Evolutionary conservation across 352 stramenopile genomes (phyloP).

Genomic region (Phytophthora boehmeriae): DNA sequence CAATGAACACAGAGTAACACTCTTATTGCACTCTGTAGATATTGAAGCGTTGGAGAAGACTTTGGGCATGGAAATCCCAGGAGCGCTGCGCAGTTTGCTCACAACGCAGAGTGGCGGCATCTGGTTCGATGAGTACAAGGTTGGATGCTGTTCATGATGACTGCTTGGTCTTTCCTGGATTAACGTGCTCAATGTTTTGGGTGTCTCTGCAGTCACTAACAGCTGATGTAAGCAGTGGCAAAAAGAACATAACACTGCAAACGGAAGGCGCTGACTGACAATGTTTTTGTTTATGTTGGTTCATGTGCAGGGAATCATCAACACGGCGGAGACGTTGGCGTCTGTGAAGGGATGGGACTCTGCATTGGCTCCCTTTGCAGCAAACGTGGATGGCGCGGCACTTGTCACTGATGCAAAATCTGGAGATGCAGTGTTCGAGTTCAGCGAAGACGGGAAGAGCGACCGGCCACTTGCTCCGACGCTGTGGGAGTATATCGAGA

Average conservation of each 20-base stretch:
- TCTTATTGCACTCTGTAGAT: conserved; percentile 36
- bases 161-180: background rate
- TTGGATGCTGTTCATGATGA: conserved; percentile 1
- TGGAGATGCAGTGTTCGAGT: conserved; percentile 72
- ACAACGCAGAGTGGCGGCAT: conserved; percentile 80
- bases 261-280: background rate
- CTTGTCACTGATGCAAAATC: conserved; percentile 60
- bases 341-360: conserved; percentile 59
- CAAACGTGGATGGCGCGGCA: conserved; percentile 68
- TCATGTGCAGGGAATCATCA: conserved; percentile 57
- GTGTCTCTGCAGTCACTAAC: conserved; percentile 51
- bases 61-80: conserved; percentile 60
- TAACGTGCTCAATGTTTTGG: conserved; percentile 4
- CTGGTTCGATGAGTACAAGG: conserved; percentile 88
- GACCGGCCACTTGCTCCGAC: conserved; percentile 47
- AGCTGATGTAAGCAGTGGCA: conserved; percentile 44
- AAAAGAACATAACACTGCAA: background rate
- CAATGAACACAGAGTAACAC: background rate
- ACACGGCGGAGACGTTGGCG: conserved; percentile 50
- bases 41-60: conserved; percentile 77
- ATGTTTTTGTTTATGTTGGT: background rate
- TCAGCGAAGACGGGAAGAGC: conserved; percentile 67
- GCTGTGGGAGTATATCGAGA: conserved; percentile 76
- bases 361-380: conserved; percentile 73
- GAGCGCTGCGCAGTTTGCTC: conserved; percentile 65